phyloP scores from a whole-genome alignment of 2,329 filamentous ascomycete genomes.

The Coniella vitis region DNA sequence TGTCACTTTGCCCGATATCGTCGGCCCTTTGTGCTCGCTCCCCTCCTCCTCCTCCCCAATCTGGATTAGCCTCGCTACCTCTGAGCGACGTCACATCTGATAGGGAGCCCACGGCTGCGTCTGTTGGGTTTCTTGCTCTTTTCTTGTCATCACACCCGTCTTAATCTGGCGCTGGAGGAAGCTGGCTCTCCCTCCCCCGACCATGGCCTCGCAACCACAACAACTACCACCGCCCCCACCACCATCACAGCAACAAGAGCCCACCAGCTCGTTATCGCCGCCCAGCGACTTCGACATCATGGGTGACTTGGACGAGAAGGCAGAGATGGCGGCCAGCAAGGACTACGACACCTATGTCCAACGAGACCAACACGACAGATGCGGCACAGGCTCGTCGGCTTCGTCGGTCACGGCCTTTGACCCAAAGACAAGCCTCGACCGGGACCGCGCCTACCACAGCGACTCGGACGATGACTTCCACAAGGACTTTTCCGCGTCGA shows the following conservation, averaged over 20 bases:
- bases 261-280: constrained; percentile 8
- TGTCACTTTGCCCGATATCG: not conserved
- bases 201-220: constrained; percentile 5
- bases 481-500: constrained; percentile 18
- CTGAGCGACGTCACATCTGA: not conserved
- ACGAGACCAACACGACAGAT: constrained; percentile 1
- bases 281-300: constrained; percentile 10
- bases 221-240: not conserved
- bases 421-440: constrained; percentile 7
- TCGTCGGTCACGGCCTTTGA: constrained; percentile 15
- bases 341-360: constrained; percentile 12
- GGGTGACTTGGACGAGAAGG: constrained; percentile 10
- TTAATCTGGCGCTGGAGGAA: constrained; percentile 4
- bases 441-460: constrained; percentile 8
- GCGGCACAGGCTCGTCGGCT: constrained; percentile 7
- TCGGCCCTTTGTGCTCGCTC: not conserved
- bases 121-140: not conserved
- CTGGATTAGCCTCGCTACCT: not conserved
- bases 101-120: not conserved
- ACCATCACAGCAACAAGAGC: not conserved
- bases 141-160: not conserved
- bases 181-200: constrained; percentile 11
- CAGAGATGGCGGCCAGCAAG: not conserved
- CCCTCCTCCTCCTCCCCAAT: not conserved
- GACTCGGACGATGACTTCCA: constrained; percentile 10